phyloP scores from a whole-genome alignment of 129 eudicot species.

The Artemisia annua region DNA sequence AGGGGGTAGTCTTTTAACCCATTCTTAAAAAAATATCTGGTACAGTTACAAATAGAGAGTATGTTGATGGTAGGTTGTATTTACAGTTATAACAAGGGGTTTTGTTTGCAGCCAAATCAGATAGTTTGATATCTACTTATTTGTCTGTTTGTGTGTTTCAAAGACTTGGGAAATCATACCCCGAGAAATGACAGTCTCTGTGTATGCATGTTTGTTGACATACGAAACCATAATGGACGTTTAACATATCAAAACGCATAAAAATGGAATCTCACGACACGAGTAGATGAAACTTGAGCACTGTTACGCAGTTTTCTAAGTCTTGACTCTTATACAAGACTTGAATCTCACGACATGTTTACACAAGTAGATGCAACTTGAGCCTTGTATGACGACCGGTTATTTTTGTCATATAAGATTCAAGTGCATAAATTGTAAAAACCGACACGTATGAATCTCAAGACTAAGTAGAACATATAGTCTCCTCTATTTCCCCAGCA shows the following conservation, averaged over 20 bases:
- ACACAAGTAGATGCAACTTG: too few species aligned
- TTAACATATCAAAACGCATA: neutral
- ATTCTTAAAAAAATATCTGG: slow-evolving; percentile 16
- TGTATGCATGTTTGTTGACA: neutral
- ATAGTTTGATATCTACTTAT: slow-evolving; percentile 18
- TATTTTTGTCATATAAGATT: too few species aligned
- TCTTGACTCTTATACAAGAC: neutral
- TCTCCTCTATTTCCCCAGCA: too few species aligned
- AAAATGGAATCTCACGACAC: neutral
- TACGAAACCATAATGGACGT: neutral
- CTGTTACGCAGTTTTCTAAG: neutral
- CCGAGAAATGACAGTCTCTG: neutral
- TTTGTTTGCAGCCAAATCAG: slow-evolving; percentile 37
- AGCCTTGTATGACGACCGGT: too few species aligned
- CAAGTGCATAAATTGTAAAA: too few species aligned
- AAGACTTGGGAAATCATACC: neutral
- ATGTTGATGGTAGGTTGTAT: slow-evolving; percentile 37
- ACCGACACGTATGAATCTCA: too few species aligned
- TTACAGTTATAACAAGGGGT: slow-evolving; percentile 39
- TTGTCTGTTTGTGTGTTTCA: neutral
- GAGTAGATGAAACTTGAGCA: neutral
- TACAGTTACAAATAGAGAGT: slow-evolving; percentile 34
- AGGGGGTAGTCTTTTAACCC: slow-evolving; percentile 19
- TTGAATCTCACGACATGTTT: neutral
- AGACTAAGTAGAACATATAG: too few species aligned